A percentile compares a stretch with the other conserved stretches of the same genome.
These are phyloP conservation scores for Prunus mira DNA, from an alignment of 306 rosid species.

Conservation along the genomic window DNA sequence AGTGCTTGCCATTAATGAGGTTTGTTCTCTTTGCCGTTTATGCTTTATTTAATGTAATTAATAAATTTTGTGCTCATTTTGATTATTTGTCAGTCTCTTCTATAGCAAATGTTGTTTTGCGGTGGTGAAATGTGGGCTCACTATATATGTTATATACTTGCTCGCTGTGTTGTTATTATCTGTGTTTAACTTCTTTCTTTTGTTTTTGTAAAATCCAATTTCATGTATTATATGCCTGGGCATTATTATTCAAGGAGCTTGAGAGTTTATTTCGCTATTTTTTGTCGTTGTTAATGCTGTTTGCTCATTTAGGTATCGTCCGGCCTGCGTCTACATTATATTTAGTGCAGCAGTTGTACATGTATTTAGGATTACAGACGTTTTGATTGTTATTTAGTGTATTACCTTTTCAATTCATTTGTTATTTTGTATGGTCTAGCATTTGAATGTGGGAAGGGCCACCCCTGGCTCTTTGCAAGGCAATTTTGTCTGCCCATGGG, in stretches of 20 bases:
- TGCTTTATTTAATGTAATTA: background rate
- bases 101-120: background rate
- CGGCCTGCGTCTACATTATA: background rate
- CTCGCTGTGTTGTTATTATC: too few relatives aligned
- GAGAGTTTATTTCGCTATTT: background rate
- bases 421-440: background rate
- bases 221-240: too few relatives aligned
- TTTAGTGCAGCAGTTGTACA: background rate
- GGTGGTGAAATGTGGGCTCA: background rate
- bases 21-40: background rate
- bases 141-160: background rate
- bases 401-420: background rate
- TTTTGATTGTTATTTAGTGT: background rate
- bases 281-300: background rate
- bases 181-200: background rate
- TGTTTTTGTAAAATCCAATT: background rate
- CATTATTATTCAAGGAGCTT: too few relatives aligned
- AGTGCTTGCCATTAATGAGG: conserved; percentile 67
- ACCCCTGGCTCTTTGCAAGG: background rate
- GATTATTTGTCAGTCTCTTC: background rate
- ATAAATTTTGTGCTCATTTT: background rate
- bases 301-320: background rate
- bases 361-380: background rate
- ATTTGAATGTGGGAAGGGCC: background rate
- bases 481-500: background rate